Evolutionary conservation across 202 grass and related monocot species (phyloP).

Genomic region (Saccharum hybrid): DNA sequence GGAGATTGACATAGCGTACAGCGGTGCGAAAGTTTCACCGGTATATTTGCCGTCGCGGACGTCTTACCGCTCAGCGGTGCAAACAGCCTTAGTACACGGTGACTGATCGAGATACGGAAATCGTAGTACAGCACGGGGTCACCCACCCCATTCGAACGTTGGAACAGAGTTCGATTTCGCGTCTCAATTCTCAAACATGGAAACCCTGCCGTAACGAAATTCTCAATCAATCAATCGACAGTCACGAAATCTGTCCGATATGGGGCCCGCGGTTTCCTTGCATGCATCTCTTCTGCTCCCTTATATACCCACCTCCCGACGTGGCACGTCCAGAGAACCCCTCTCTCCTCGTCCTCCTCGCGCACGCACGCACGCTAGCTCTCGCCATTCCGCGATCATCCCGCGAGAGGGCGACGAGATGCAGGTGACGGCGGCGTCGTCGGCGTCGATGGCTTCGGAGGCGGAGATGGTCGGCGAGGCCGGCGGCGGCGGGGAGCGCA

Average conservation of each 20-base stretch:
- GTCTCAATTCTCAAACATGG: constrained; percentile 4
- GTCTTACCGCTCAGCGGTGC: no score
- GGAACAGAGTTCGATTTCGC: background rate
- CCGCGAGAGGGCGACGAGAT: background rate
- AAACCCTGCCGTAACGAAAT: background rate
- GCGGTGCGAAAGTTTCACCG: no score
- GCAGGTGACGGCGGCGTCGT: background rate
- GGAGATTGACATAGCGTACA: no score
- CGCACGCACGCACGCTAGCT: background rate
- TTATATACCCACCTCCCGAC: background rate
- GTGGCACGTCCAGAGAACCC: background rate
- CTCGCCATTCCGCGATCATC: constrained; percentile 3
- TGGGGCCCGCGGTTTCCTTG: constrained; percentile 6
- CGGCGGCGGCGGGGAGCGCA: constrained; percentile 4
- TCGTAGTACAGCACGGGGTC: no score
- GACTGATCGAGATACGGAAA: no score
- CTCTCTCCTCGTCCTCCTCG: background rate
- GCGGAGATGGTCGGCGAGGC: background rate
- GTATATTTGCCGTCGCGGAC: no score
- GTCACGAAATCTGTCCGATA: constrained; percentile 19
- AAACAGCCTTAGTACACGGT: no score
- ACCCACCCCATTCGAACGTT: background rate
- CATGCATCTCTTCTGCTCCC: background rate
- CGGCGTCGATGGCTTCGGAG: background rate
- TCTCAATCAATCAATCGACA: constrained; percentile 33